These are phyloP conservation scores for Bipolaris oryzae DNA, from an alignment of 2,329 filamentous ascomycete genomes.

Conservation along the genomic window DNA sequence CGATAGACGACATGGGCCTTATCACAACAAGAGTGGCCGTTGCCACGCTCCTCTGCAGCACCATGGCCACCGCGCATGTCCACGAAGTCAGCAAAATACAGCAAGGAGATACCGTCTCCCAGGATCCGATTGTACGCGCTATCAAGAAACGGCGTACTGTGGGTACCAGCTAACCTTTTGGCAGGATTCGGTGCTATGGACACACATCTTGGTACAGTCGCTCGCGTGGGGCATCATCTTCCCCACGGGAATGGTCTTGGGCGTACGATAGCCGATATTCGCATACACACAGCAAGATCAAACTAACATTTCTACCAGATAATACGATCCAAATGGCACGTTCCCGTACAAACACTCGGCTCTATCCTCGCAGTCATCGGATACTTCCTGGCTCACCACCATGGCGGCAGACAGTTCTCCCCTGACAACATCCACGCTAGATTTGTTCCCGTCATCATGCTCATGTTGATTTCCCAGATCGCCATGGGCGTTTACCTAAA, in stretches of 20 bases:
- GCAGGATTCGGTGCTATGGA: conserved; percentile 83
- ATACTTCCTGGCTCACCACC: conserved; percentile 89
- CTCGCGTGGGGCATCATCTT: conserved; percentile 90
- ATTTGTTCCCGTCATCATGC: conserved; percentile 81
- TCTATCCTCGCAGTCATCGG: conserved; percentile 78
- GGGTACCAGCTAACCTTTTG: conserved; percentile 19
- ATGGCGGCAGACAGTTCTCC: conserved; percentile 86
- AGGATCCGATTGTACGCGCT: conserved; percentile 44
- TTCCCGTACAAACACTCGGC: conserved; percentile 80
- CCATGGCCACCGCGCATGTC: conserved; percentile 45
- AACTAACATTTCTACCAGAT: conserved; percentile 62
- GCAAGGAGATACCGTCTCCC: conserved; percentile 47
- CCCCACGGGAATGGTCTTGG: conserved; percentile 92
- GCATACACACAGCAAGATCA: neutral
- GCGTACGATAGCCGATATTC: conserved; percentile 62
- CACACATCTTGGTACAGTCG: conserved; percentile 88
- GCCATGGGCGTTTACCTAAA: conserved; percentile 84
- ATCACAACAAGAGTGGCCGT: conserved; percentile 22
- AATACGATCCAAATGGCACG: conserved; percentile 89
- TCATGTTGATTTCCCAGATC: conserved; percentile 78
- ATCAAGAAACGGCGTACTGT: neutral
- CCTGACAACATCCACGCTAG: conserved; percentile 68
- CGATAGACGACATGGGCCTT: conserved; percentile 20
- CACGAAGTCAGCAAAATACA: conserved; percentile 49
- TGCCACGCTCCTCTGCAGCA: conserved; percentile 34